Base-by-base conservation (phyloP, 106 monocot species). In the Phalaenopsis aphrodite region DNA sequence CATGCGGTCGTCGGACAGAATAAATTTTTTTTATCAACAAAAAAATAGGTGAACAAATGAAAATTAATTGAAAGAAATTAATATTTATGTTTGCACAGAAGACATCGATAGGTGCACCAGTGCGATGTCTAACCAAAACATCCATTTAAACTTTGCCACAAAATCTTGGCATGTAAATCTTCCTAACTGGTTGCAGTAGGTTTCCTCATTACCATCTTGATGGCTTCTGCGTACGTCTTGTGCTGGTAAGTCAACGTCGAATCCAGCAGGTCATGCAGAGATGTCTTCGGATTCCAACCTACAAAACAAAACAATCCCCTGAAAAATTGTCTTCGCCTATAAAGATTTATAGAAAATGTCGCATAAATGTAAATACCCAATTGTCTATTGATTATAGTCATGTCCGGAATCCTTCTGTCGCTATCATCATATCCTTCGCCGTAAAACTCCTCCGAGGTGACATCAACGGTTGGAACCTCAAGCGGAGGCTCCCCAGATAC, bases 381-480 rank as follows among this genome's bases (percentile, higher is more conserved):
- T 74, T 78, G 83, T 83, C 45, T 83, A n/a, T 83, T 83, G 86
- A 92, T 92, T 61, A 92, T 89, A 76, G 92, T 89, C 92, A 92
- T 92, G 81, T 92, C 92, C 16, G 92, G 92, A 55, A 92, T 92
- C 21, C 92, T 65, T 56, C 88, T 92, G 55, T 92, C 92, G 72
- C 83, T 90, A 64, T 90, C 90, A 82, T 88, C 93, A 46, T 93
- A 93, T 4, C 90, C 92, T 90, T 85, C 88, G 9, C 92, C 92
- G 56, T 93, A 93, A 72, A 93, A 90, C 49, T 88, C 89, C 75
- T 86, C 80, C 16, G 92, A 89, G 74, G 85, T 90, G n/a, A 90
- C 88, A 82, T 90, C 88, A 49, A 93, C 55, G 1, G 88, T 93
- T 52, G 89, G 88, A 52, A 77, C 85, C 38, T 86, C 86, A 1